A percentile compares a stretch with the other conserved stretches of the same genome.
phyloP scores from a whole-genome alignment of 2,329 filamentous ascomycete species.

The Cytospora paraplurivora region DNA sequence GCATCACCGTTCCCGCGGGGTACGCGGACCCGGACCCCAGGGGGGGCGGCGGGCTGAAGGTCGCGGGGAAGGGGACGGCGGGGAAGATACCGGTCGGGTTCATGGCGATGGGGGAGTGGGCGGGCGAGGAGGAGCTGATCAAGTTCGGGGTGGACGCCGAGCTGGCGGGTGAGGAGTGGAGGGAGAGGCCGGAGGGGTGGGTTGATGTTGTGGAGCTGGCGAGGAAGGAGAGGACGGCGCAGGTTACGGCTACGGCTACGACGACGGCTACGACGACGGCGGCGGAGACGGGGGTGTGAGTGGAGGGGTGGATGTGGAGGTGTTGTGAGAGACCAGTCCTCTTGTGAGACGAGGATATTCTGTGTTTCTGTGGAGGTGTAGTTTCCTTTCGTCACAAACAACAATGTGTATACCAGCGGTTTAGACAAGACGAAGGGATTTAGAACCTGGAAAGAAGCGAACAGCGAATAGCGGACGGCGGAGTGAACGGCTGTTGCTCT shows the following conservation, averaged over 20 bases:
- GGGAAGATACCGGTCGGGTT: slow-evolving; percentile 54
- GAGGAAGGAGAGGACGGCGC: slow-evolving; percentile 33
- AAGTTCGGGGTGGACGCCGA: slow-evolving; percentile 52
- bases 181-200: slow-evolving; percentile 44
- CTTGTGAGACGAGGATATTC: background rate
- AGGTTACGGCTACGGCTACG: background rate
- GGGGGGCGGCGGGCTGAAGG: slow-evolving; percentile 34
- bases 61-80: slow-evolving; percentile 38
- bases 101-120: slow-evolving; percentile 60
- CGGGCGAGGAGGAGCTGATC: slow-evolving; percentile 51
- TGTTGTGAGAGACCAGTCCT: background rate
- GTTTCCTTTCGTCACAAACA: background rate
- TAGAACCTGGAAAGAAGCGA: background rate
- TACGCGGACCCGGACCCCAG: slow-evolving; percentile 44
- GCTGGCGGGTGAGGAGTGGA: slow-evolving; percentile 39
- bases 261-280: too few relatives aligned
- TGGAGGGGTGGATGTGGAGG: background rate
- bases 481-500: background rate
- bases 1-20: slow-evolving; percentile 49
- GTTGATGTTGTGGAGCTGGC: slow-evolving; percentile 47
- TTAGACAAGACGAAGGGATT: slow-evolving; percentile 10
- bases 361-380: background rate
- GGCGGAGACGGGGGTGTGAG: slow-evolving; percentile 1
- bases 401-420: background rate
- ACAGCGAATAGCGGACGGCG: background rate